Evolutionary conservation across 352 stramenopile species (phyloP).

Genomic region (Globisporangium iwayamae): DNA sequence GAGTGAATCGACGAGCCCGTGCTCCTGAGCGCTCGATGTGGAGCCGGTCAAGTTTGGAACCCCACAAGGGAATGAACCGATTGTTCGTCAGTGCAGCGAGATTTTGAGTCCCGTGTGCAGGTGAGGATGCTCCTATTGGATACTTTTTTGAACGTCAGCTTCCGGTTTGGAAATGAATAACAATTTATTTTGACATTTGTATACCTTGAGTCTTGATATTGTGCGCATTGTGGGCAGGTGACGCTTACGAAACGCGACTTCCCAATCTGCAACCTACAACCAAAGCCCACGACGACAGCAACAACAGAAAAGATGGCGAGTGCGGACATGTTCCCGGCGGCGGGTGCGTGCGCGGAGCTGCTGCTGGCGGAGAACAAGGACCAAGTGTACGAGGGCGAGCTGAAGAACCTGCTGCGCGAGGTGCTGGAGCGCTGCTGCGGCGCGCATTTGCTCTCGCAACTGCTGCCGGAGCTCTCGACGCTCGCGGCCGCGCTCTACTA

Average conservation of each 20-base stretch:
- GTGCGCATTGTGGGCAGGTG: background rate
- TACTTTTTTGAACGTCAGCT: no score
- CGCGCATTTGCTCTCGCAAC: conserved; percentile 68
- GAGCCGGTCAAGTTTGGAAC: no score
- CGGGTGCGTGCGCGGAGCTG: conserved; percentile 68
- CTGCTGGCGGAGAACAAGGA: conserved; percentile 75
- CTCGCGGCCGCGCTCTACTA: conserved; percentile 70
- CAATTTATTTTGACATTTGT: no score
- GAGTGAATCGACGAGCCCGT: no score
- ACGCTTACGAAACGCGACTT: conserved; percentile 1
- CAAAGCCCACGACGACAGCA: background rate
- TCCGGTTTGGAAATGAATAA: no score
- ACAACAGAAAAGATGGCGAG: background rate
- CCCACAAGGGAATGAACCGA: no score
- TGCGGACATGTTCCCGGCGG: conserved; percentile 40
- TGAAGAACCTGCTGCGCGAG: conserved; percentile 73
- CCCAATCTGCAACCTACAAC: background rate
- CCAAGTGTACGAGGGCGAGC: conserved; percentile 59
- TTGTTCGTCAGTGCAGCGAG: no score
- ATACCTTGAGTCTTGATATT: no score
- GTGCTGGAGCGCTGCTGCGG: conserved; percentile 70
- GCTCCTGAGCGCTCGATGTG: no score
- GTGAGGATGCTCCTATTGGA: no score
- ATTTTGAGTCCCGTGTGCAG: no score
- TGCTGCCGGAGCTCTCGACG: conserved; percentile 68